Percentiles rank a stretch among this genome's conserved stretches.
phyloP scores from a whole-genome alignment of 148 eudicot species.

The Euryodendron excelsum region DNA sequence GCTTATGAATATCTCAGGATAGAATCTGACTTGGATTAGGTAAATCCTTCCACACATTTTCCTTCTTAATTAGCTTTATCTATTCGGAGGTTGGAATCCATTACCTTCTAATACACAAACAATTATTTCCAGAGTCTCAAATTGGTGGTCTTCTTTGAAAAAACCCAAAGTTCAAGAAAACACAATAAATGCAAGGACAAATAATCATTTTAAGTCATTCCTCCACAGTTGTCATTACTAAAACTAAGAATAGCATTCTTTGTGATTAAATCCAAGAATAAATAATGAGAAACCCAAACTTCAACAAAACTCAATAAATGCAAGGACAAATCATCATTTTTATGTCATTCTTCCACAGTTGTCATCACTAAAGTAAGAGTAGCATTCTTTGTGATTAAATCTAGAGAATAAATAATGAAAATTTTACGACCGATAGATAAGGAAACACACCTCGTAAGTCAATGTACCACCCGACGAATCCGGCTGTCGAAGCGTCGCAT shows the following conservation, averaged over 20 bases:
- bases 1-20: not conserved
- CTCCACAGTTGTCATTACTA: too few species aligned
- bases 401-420: too few species aligned
- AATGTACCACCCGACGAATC: constrained; percentile 57
- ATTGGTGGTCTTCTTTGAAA: not conserved
- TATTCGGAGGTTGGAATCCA: not conserved
- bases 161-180: not conserved
- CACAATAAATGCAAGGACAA: not conserved
- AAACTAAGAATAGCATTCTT: not conserved
- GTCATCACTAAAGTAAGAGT: too few species aligned
- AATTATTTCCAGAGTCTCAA: not conserved
- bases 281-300: not conserved
- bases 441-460: constrained; percentile 47
- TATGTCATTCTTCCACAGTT: too few species aligned
- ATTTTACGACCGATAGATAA: too few species aligned
- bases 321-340: too few species aligned
- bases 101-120: not conserved
- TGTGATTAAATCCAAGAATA: not conserved
- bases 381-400: too few species aligned
- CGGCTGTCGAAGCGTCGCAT: constrained; percentile 49
- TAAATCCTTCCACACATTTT: not conserved
- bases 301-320: too few species aligned
- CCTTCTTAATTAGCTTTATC: not conserved
- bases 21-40: not conserved
- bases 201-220: too few species aligned